Evolutionary conservation across 306 rosid genomes (phyloP), one percentile per base, ranked within the genome.

Genomic region (Vicia villosa): DNA sequence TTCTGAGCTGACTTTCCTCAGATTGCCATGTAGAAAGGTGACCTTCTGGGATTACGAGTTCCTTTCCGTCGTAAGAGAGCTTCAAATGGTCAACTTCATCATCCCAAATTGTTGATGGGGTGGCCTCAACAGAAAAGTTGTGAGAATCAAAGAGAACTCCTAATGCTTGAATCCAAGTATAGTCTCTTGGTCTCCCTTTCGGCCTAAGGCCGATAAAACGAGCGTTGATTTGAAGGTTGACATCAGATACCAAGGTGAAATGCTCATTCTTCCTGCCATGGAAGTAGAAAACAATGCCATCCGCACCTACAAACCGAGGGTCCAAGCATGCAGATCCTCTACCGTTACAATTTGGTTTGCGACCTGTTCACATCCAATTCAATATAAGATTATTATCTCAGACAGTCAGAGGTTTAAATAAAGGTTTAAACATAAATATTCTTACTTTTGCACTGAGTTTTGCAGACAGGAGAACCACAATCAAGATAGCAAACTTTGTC

Each of bases 261-360:
- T 87, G 83, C 80, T 91, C 85, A 6, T 91, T 78, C 19, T 59
- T 77, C 77, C 72, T 79, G 79, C 97, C 97, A 41, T 91, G 97
- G 79, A 91, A 91, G 74, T 91, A 89, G 80, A 91, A 91, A 24
- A 89, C 96, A 40, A 77, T 70, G 37, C 96, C 94, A n/a, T 91
- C 96, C 32, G 86, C 91, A 17, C 96, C 94, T 9, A 89, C 86
- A 49, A 91, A 91, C 16, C 97, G 89, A 4, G 96, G 97, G 72
- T 91, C 96, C 76, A 81, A 73, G 69, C 96, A 91, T 36, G 96
- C 97, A 24, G 97, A 87, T 68, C 97, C 96, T 2, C 70, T 94
- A 0, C 79, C 82, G 19, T 83, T 81, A 67, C 96, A 91, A 26
- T 91, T 89, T 19, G 94, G 88, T 78, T 85, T 91, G 4, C 77